Evolutionary conservation across 1,284 basidiomycete genomes (phyloP).

Genomic region (Malassezia sp.): DNA sequence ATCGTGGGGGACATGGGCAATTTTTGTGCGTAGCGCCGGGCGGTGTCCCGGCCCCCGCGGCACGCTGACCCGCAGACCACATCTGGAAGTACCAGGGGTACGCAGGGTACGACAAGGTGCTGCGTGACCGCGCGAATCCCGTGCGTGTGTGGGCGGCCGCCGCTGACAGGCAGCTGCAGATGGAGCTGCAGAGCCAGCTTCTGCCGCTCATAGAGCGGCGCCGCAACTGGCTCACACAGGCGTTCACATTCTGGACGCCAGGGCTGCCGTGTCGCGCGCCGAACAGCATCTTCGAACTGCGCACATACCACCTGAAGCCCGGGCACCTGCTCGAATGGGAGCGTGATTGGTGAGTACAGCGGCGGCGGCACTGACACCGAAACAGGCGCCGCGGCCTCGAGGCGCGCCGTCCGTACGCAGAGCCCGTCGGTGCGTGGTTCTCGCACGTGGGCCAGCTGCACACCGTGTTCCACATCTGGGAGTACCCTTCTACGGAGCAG

Average conservation of each 20-base stretch:
- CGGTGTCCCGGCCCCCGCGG: too few species aligned
- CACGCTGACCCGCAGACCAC: slow-evolving; percentile 22
- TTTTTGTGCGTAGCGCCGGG: slow-evolving; percentile 34
- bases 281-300: slow-evolving; percentile 33
- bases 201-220: slow-evolving; percentile 23
- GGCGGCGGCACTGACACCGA: too few species aligned
- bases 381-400: slow-evolving; percentile 35
- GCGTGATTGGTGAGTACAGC: slow-evolving; percentile 30
- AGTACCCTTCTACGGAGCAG: slow-evolving; percentile 37
- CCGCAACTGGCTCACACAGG: slow-evolving; percentile 41
- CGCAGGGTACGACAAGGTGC: slow-evolving; percentile 33
- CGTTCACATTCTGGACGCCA: slow-evolving; percentile 42
- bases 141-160: slow-evolving; percentile 1
- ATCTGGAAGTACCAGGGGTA: slow-evolving; percentile 44
- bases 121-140: slow-evolving; percentile 16
- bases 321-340: slow-evolving; percentile 42
- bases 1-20: slow-evolving; percentile 39
- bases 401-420: slow-evolving; percentile 35
- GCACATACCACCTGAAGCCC: slow-evolving; percentile 41
- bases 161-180: background rate
- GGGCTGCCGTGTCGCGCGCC: slow-evolving; percentile 20
- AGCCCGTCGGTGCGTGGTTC: slow-evolving; percentile 44
- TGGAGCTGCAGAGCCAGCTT: slow-evolving; percentile 16
- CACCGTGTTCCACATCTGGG: slow-evolving; percentile 44
- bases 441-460: slow-evolving; percentile 41